phyloP scores from a whole-genome alignment of 176 grass and related monocot species.

The Avena insularis region DNA sequence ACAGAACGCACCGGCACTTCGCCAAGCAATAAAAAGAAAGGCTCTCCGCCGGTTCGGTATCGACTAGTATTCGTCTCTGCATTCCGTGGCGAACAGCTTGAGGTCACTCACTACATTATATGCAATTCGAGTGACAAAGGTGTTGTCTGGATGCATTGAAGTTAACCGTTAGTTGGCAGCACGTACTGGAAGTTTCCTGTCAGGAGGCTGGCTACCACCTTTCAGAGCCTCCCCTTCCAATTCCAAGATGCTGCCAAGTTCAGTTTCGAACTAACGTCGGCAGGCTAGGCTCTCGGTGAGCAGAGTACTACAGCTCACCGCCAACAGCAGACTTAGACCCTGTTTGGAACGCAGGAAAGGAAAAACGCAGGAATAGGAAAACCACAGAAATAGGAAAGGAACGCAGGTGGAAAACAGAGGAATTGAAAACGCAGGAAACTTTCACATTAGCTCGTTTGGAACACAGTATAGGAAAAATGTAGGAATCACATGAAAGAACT shows the following conservation, averaged over 20 bases:
- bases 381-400: too few relatives aligned
- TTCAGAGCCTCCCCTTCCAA: slow-evolving; percentile 20
- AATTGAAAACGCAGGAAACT: too few relatives aligned
- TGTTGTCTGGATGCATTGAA: not conserved
- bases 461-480: too few relatives aligned
- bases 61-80: too few relatives aligned
- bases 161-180: not conserved
- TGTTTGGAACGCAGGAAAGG: too few relatives aligned
- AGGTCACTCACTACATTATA: not conserved
- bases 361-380: too few relatives aligned
- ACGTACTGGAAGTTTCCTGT: not conserved
- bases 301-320: not conserved
- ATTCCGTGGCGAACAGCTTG: slow-evolving; percentile 53
- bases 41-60: too few relatives aligned
- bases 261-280: not conserved
- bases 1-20: not conserved
- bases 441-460: too few relatives aligned
- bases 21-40: too few relatives aligned
- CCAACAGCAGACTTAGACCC: not conserved
- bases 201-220: not conserved
- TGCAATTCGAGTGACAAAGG: not conserved
- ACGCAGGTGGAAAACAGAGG: too few relatives aligned
- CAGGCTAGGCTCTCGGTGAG: not conserved
- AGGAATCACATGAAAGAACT: too few relatives aligned
- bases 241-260: slow-evolving; percentile 1